Conservation (phyloP, 176 grass and related monocot species). For the Aegilops speltoides region DNA sequence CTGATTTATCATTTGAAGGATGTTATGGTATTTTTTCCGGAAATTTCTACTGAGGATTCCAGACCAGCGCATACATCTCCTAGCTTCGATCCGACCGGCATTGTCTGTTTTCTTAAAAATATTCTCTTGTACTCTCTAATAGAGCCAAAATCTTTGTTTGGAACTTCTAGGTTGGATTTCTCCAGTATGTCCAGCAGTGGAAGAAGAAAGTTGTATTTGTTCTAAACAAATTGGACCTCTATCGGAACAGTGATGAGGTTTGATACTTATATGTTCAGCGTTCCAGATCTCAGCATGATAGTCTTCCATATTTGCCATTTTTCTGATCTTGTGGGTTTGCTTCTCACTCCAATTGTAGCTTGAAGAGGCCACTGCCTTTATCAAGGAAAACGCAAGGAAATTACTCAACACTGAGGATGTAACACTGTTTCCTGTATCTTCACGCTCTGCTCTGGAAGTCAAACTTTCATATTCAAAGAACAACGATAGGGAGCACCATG, state of each 20-base stretch:
- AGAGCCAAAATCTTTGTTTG: conserved; percentile 8
- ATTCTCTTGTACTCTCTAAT: neutral
- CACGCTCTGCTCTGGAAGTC: conserved; percentile 83
- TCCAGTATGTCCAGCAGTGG: conserved; percentile 90
- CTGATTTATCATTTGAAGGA: neutral
- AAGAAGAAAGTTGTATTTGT: conserved; percentile 99
- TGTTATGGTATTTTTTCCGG: neutral
- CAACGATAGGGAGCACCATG: conserved; percentile 29
- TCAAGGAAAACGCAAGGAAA: conserved; percentile 77
- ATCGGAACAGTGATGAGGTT: conserved; percentile 78
- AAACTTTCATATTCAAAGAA: conserved; percentile 71
- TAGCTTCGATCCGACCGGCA: neutral
- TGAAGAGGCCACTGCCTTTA: conserved; percentile 87
- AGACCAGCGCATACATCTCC: neutral
- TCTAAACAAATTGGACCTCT: conserved; percentile 94
- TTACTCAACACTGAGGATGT: conserved; percentile 78
- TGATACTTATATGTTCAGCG: conserved; percentile 29
- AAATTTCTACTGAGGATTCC: neutral
- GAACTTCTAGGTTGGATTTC: conserved; percentile 85
- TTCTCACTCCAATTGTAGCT: conserved; percentile 61
- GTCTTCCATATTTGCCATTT: conserved; percentile 14
- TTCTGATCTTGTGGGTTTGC: conserved; percentile 28
- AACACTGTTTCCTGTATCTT: conserved; percentile 83
- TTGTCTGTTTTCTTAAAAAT: neutral
- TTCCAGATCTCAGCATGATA: conserved; percentile 37